Percentiles rank a stretch among this genome's conserved stretches.
Evolutionary conservation across 192 early-diverging fungal species (phyloP).

Genomic region (Podila clonocystis): DNA sequence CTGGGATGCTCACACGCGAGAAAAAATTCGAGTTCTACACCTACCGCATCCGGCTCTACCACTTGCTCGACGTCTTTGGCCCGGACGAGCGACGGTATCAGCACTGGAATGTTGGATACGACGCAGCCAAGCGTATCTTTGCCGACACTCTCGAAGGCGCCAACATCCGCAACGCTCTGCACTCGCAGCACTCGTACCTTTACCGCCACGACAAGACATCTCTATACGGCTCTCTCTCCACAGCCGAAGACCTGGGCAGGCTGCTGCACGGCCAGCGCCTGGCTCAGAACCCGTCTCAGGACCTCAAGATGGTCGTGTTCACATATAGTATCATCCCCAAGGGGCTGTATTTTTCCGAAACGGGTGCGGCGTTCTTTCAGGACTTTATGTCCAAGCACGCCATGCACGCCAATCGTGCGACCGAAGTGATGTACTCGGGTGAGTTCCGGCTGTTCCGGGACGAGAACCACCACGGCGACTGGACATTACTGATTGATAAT

Average conservation of each 20-base stretch:
- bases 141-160: constrained; percentile 21
- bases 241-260: constrained; percentile 23
- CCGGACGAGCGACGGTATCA: constrained; percentile 4
- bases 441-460: constrained; percentile 43
- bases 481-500: constrained; percentile 48
- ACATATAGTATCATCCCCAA: constrained; percentile 44
- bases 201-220: constrained; percentile 39
- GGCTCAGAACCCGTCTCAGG: constrained; percentile 22
- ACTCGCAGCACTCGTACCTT: constrained; percentile 40
- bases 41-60: constrained; percentile 42
- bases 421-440: constrained; percentile 38
- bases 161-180: constrained; percentile 36
- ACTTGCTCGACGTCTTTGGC: constrained; percentile 38
- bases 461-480: constrained; percentile 18
- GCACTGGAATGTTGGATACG: constrained; percentile 35
- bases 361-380: constrained; percentile 44
- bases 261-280: constrained; percentile 33
- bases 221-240: constrained; percentile 7
- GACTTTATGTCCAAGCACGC: constrained; percentile 54
- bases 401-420: constrained; percentile 48
- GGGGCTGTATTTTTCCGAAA: constrained; percentile 49
- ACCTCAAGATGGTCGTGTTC: constrained; percentile 37
- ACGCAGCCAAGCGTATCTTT: constrained; percentile 41
- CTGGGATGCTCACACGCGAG: constrained; percentile 36
- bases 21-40: constrained; percentile 40